phyloP scores from a whole-genome alignment of 768 basidiomycete species.

The Russula griseocarnosa region DNA sequence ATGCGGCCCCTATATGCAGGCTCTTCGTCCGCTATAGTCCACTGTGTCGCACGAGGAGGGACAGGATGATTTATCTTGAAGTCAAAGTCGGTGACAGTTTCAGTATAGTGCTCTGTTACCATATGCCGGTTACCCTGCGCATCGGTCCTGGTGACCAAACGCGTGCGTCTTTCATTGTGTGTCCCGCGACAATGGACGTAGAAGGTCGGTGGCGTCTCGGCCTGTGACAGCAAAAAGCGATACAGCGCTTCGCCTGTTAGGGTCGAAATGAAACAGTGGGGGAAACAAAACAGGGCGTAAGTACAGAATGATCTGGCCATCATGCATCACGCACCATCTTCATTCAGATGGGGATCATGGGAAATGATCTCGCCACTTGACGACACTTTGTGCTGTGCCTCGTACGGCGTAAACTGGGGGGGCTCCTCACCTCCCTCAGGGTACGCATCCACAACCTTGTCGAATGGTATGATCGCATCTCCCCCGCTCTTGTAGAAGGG shows the following conservation, averaged over 20 bases:
- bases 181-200: conserved; percentile 50
- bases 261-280: neutral
- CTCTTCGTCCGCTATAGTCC: conserved; percentile 58
- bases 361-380: conserved; percentile 54
- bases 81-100: conserved; percentile 63
- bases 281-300: too few relatives aligned
- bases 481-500: conserved; percentile 29
- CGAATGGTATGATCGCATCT: conserved; percentile 31
- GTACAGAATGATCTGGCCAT: neutral
- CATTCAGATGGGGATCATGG: conserved; percentile 65
- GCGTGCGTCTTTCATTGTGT: conserved; percentile 51
- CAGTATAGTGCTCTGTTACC: conserved; percentile 50
- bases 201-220: conserved; percentile 44
- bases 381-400: conserved; percentile 54
- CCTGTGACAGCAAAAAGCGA: conserved; percentile 63
- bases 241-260: conserved; percentile 64
- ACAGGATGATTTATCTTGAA: conserved; percentile 55
- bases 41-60: conserved; percentile 44
- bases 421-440: conserved; percentile 41
- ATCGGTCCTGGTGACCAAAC: conserved; percentile 42
- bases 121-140: conserved; percentile 36
- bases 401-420: conserved; percentile 58
- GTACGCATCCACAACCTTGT: conserved; percentile 29
- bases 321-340: conserved; percentile 45
- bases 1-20: conserved; percentile 64